These are phyloP conservation scores for Beauveria sp. DNA, from an alignment of 2,329 filamentous ascomycete genomes.

Conservation along the genomic window DNA sequence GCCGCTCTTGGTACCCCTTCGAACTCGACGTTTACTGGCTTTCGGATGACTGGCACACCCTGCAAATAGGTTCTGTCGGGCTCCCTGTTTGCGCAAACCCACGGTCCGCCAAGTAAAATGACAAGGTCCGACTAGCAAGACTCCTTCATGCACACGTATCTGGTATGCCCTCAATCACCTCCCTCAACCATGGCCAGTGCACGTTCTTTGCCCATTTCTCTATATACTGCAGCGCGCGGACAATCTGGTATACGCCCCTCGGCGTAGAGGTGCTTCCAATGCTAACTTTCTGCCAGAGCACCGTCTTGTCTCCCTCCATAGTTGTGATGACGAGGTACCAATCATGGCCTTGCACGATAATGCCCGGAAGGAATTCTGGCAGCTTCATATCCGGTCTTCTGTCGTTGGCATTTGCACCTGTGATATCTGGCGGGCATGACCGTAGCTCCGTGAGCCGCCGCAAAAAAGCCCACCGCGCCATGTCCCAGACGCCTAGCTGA, in stretches of 20 bases:
- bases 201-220: neutral
- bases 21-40: no score
- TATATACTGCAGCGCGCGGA: neutral
- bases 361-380: neutral
- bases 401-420: neutral
- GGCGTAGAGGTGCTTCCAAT: neutral
- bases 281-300: neutral
- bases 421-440: neutral
- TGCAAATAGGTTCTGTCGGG: no score
- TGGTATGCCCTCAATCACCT: neutral
- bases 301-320: neutral
- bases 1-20: no score
- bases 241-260: neutral
- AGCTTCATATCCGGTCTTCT: neutral
- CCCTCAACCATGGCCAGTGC: neutral
- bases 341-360: neutral
- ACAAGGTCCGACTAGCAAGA: no score
- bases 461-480: neutral
- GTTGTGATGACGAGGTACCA: neutral
- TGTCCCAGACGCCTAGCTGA: neutral
- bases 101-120: no score
- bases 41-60: no score
- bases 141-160: no score
- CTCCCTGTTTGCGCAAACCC: no score
- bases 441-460: neutral